These are phyloP conservation scores for Ogataea pignaliae DNA, from an alignment of 805 yeast species.

Conservation along the genomic window DNA sequence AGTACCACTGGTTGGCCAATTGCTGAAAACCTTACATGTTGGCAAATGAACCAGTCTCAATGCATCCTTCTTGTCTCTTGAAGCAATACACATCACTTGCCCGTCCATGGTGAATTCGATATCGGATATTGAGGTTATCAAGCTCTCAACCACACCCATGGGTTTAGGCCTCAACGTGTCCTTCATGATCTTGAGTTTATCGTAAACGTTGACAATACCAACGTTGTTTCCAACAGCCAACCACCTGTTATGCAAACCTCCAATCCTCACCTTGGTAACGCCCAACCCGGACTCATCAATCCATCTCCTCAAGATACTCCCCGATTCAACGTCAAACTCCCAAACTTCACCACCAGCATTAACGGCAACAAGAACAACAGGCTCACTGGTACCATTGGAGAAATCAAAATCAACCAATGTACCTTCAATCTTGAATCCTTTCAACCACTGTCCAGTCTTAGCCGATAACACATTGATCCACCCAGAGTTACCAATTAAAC, in stretches of 20 bases:
- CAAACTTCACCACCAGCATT: constrained; percentile 82
- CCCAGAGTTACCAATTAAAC: constrained; percentile 80
- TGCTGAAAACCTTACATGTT: constrained; percentile 75
- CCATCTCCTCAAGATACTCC: constrained; percentile 65
- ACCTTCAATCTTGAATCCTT: constrained; percentile 88
- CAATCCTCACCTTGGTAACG: constrained; percentile 69
- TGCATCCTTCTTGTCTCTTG: constrained; percentile 82
- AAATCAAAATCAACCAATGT: constrained; percentile 77
- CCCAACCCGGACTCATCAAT: constrained; percentile 82
- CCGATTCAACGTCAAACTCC: constrained; percentile 63
- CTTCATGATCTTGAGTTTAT: constrained; percentile 33
- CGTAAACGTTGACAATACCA: constrained; percentile 88
- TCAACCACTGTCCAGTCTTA: constrained; percentile 76
- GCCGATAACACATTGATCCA: constrained; percentile 84
- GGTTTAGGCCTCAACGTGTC: constrained; percentile 41
- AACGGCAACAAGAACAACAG: constrained; percentile 46
- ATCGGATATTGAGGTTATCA: constrained; percentile 75
- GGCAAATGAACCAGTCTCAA: constrained; percentile 84
- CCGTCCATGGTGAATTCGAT: constrained; percentile 81
- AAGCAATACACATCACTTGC: constrained; percentile 80
- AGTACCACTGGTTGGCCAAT: constrained; percentile 97
- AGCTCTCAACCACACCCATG: constrained; percentile 62
- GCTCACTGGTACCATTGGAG: constrained; percentile 35
- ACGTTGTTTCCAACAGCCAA: constrained; percentile 83
- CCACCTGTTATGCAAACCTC: constrained; percentile 70